Evolutionary conservation across 2,329 filamentous ascomycete genomes (phyloP).

Genomic region (Fusarium sp.): DNA sequence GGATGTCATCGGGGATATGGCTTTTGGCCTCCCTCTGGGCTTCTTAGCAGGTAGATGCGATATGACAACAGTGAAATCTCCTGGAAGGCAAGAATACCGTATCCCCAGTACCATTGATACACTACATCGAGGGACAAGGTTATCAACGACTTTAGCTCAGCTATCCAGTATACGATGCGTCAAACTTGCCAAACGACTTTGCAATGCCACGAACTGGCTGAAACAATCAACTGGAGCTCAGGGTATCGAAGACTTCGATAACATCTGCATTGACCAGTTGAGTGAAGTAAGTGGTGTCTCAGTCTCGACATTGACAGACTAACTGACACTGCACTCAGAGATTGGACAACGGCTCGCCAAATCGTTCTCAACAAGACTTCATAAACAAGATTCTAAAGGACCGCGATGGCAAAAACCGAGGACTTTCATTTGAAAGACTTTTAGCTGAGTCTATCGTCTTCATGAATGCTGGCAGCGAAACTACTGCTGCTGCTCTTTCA

Average conservation of each 20-base stretch:
- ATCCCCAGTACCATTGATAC: background rate
- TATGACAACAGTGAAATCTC: background rate
- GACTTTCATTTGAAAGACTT: background rate
- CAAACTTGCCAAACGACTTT: background rate
- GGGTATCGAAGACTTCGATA: background rate
- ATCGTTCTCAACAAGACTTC: background rate
- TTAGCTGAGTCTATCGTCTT: background rate
- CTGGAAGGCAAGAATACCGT: background rate
- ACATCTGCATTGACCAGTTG: background rate
- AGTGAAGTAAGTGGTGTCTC: background rate
- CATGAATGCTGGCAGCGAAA: background rate
- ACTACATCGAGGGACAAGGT: background rate
- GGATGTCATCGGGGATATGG: background rate
- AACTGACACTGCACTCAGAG: background rate
- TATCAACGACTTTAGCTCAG: background rate
- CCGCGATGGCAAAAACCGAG: background rate
- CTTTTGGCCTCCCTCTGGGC: background rate
- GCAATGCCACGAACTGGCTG: background rate
- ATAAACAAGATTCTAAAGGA: background rate
- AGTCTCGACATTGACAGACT: rapidly evolving
- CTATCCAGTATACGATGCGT: background rate
- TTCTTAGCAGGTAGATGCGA: background rate
- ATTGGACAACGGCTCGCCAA: background rate
- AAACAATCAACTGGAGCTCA: background rate
- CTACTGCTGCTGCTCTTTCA: background rate